Percentiles rank a stretch among this genome's conserved stretches.
These are phyloP conservation scores for Hevea brasiliensis DNA, from an alignment of 345 rosid genomes.

Conservation along the genomic window DNA sequence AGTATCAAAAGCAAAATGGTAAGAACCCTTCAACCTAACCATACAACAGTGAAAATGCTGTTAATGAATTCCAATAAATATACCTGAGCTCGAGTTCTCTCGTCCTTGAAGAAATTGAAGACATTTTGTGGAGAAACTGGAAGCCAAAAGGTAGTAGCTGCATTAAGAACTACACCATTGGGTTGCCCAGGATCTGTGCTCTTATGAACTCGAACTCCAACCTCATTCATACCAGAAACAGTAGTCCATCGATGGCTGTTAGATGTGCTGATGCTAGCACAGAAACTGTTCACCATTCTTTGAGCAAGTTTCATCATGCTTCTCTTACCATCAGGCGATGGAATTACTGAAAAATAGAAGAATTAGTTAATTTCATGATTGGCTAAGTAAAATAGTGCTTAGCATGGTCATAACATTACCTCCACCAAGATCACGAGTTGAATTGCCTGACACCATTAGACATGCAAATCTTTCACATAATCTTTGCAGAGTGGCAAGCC, in stretches of 20 bases:
- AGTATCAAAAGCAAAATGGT: slow-evolving; percentile 5
- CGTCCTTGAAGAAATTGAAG: slow-evolving; percentile 87
- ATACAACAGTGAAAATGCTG: neutral
- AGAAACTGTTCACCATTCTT: slow-evolving; percentile 83
- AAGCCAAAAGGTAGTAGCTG: slow-evolving; percentile 93
- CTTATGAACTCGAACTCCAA: slow-evolving; percentile 81
- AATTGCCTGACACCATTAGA: slow-evolving; percentile 58
- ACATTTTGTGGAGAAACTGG: slow-evolving; percentile 70
- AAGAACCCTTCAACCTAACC: neutral
- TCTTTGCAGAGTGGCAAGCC: slow-evolving; percentile 80
- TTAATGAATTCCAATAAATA: neutral
- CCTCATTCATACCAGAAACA: slow-evolving; percentile 61
- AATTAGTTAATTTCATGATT: neutral
- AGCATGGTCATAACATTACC: slow-evolving; percentile 38
- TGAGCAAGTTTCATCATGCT: slow-evolving; percentile 98
- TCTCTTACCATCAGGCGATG: slow-evolving; percentile 81
- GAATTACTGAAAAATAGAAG: slow-evolving; percentile 51
- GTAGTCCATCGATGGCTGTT: slow-evolving; percentile 66
- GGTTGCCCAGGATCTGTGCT: slow-evolving; percentile 78
- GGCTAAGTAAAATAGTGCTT: neutral
- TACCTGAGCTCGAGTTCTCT: slow-evolving; percentile 90
- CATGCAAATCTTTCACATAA: slow-evolving; percentile 86
- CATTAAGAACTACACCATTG: slow-evolving; percentile 80
- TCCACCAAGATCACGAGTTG: slow-evolving; percentile 77
- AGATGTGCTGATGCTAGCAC: slow-evolving; percentile 77